Evolutionary conservation across 2,329 filamentous ascomycete genomes (phyloP).

Genomic region (Septoria petroselini): DNA sequence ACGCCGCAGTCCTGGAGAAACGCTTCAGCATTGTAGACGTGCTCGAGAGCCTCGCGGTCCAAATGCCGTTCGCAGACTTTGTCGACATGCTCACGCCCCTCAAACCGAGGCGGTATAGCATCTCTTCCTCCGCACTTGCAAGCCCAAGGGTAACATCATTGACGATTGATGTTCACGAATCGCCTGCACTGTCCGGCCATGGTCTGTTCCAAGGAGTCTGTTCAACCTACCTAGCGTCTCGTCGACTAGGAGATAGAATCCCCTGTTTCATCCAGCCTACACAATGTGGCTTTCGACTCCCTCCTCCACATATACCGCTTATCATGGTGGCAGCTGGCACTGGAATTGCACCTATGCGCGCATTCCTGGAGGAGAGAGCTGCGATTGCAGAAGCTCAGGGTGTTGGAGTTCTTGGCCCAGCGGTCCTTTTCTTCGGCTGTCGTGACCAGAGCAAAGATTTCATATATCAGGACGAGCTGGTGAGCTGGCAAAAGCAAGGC

Average conservation of each 20-base stretch:
- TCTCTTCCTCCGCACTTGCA: slow-evolving; percentile 27
- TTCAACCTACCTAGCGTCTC: slow-evolving; percentile 40
- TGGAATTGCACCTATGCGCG: slow-evolving; percentile 49
- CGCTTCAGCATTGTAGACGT: slow-evolving; percentile 56
- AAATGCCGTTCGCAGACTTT: slow-evolving; percentile 59
- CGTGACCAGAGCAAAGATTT: slow-evolving; percentile 28
- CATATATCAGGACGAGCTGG: slow-evolving; percentile 32
- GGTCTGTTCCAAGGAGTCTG: slow-evolving; percentile 41
- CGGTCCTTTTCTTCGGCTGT: slow-evolving; percentile 36
- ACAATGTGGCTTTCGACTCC: slow-evolving; percentile 42
- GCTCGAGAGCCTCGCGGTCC: slow-evolving; percentile 58
- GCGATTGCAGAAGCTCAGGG: slow-evolving; percentile 35
- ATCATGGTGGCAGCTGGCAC: slow-evolving; percentile 55
- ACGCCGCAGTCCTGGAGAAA: slow-evolving; percentile 44
- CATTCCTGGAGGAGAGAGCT: slow-evolving; percentile 45
- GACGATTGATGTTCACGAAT: slow-evolving; percentile 57
- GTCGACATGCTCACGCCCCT: slow-evolving; percentile 26
- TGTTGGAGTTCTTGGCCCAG: slow-evolving; percentile 23
- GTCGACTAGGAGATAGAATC: slow-evolving; percentile 39
- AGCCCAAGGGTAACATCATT: slow-evolving; percentile 42
- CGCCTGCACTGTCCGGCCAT: slow-evolving; percentile 19
- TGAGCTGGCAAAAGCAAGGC: slow-evolving; percentile 15
- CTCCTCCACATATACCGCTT: slow-evolving; percentile 45
- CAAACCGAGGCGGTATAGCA: slow-evolving; percentile 27
- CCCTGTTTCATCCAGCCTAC: slow-evolving; percentile 41